These are phyloP conservation scores for Panicum hallii DNA, from an alignment of 202 grass and related monocot species.

Conservation along the genomic window DNA sequence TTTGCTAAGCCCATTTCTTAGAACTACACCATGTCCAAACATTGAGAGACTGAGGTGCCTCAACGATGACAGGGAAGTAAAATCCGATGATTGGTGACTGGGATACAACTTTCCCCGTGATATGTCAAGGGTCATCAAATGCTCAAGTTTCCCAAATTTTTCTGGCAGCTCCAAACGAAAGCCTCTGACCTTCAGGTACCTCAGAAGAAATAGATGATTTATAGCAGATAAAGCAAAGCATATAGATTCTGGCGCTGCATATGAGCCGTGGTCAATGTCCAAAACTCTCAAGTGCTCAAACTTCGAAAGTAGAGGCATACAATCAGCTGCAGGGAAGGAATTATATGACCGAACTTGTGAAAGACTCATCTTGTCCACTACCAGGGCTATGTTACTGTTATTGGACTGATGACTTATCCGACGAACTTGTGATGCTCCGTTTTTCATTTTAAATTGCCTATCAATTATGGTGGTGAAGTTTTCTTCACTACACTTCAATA, in stretches of 20 bases:
- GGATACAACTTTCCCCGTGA: too few relatives aligned
- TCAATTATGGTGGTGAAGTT: constrained; percentile 23
- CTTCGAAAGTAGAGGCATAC: background rate
- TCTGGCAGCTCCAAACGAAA: background rate
- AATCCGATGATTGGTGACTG: background rate
- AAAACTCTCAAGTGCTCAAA: background rate
- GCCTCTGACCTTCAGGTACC: background rate
- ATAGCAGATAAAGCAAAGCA: constrained; percentile 2
- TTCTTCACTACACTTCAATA: constrained; percentile 4
- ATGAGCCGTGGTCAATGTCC: too few relatives aligned
- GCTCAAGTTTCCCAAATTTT: background rate
- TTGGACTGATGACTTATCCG: background rate
- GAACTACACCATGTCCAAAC: too few relatives aligned
- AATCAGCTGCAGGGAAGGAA: background rate
- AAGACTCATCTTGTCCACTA: background rate
- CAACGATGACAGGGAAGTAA: background rate
- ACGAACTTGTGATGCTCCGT: constrained; percentile 5
- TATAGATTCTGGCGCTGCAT: too few relatives aligned
- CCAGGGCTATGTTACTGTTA: background rate
- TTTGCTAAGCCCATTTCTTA: background rate
- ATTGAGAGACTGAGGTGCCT: background rate
- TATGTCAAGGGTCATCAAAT: background rate
- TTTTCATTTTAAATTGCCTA: background rate
- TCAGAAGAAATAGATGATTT: constrained; percentile 27
- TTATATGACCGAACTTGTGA: background rate